These are phyloP conservation scores for Colletotrichum sojae DNA, from an alignment of 2,329 filamentous ascomycete genomes.

Conservation along the genomic window DNA sequence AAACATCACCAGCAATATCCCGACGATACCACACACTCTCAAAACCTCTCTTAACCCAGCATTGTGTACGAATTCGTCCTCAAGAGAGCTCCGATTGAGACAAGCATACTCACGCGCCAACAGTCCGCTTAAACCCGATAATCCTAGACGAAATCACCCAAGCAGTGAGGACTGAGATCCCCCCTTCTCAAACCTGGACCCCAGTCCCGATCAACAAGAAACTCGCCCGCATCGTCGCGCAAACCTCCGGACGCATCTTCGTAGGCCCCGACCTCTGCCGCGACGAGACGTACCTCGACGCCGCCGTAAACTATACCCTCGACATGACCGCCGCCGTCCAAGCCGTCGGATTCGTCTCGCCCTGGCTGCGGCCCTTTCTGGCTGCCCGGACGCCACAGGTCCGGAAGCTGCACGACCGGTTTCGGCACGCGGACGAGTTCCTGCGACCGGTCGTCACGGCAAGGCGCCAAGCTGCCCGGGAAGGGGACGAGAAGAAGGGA, in stretches of 20 bases:
- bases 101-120: rapidly evolving
- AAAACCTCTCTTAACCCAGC: background rate
- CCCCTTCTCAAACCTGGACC: constrained; percentile 56
- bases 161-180: constrained; percentile 51
- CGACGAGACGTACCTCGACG: constrained; percentile 59
- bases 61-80: too few relatives aligned
- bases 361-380: constrained; percentile 52
- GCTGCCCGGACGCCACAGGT: constrained; percentile 52
- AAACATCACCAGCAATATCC: constrained; percentile 50
- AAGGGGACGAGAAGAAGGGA: constrained; percentile 39
- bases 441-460: constrained; percentile 52
- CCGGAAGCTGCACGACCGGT: constrained; percentile 49
- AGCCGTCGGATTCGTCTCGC: constrained; percentile 53
- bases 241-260: constrained; percentile 61
- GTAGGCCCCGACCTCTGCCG: constrained; percentile 62
- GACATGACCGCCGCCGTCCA: constrained; percentile 56
- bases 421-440: constrained; percentile 51
- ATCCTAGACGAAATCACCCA: constrained; percentile 52
- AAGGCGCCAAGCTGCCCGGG: constrained; percentile 47
- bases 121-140: constrained; percentile 52
- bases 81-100: too few relatives aligned
- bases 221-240: constrained; percentile 61
- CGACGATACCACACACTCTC: constrained; percentile 5
- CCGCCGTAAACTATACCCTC: constrained; percentile 61
- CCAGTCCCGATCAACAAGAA: constrained; percentile 54